Conservation (phyloP, 2,329 filamentous ascomycete species). For the Cladobotryum mycophilum region DNA sequence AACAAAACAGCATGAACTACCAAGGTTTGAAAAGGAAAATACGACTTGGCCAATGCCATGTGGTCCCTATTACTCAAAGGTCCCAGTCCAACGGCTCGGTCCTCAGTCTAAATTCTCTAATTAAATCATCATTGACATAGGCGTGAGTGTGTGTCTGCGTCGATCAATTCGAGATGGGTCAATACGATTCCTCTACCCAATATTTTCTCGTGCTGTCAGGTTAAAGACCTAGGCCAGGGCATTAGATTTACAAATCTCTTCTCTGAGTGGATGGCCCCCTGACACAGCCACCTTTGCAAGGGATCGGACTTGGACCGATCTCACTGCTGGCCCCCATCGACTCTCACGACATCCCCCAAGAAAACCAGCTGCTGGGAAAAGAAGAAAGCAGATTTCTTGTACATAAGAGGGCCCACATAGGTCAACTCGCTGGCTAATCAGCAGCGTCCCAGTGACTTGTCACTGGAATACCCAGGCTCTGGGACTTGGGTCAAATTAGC, state of each 20-base stretch:
- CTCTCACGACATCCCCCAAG: too few species aligned
- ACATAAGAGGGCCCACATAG: not conserved
- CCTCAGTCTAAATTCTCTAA: not conserved
- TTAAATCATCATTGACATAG: not conserved
- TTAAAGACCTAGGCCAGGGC: too few species aligned
- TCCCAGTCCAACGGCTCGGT: constrained; percentile 4
- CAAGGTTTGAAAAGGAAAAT: too few species aligned
- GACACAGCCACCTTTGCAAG: too few species aligned
- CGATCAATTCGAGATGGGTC: not conserved
- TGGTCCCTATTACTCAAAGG: not conserved
- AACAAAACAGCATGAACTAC: not conserved
- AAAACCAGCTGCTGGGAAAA: too few species aligned
- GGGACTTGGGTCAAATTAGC: constrained; percentile 19
- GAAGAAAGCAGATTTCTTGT: too few species aligned
- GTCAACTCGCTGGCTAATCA: constrained; percentile 20
- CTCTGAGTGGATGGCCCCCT: too few species aligned
- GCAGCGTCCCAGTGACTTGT: constrained; percentile 20
- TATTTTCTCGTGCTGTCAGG: too few species aligned
- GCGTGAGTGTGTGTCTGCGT: not conserved
- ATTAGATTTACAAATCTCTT: too few species aligned
- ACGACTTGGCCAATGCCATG: not conserved
- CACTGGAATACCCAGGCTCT: constrained; percentile 22
- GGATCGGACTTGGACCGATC: too few species aligned
- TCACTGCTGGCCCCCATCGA: too few species aligned
- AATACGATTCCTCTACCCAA: too few species aligned